These are phyloP conservation scores for Citrullus colocynthis DNA, from an alignment of 306 rosid species.

Conservation along the genomic window DNA sequence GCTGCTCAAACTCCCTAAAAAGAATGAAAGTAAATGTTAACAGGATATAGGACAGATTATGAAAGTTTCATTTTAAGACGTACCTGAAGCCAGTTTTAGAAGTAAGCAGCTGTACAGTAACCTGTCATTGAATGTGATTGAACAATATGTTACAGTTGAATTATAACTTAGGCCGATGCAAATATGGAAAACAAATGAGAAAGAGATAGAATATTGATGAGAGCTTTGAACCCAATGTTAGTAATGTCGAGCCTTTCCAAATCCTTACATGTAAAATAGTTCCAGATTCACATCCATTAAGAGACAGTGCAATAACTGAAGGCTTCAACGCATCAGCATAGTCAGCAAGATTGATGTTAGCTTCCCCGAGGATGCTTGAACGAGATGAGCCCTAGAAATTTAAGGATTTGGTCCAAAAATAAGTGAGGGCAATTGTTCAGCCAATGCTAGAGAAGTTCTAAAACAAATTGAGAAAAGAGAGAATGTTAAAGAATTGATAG, in stretches of 20 bases:
- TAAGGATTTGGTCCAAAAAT: constrained; percentile 21
- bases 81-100: constrained; percentile 99
- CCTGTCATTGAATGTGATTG: constrained; percentile 56
- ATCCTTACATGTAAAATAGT: constrained; percentile 70
- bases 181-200: not conserved
- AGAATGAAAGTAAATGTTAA: constrained; percentile 22
- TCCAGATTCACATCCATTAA: constrained; percentile 81
- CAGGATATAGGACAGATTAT: constrained; percentile 14
- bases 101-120: constrained; percentile 92
- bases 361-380: constrained; percentile 93
- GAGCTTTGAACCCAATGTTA: not conserved
- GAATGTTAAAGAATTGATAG: constrained; percentile 1
- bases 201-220: not conserved
- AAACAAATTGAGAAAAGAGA: not conserved
- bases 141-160: constrained; percentile 3
- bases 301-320: constrained; percentile 50
- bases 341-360: constrained; percentile 76
- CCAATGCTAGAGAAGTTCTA: not conserved
- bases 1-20: constrained; percentile 98
- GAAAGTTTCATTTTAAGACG: constrained; percentile 16
- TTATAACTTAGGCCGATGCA: not conserved
- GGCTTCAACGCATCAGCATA: constrained; percentile 92
- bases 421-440: constrained; percentile 13
- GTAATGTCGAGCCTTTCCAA: constrained; percentile 3
- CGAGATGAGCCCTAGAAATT: constrained; percentile 76